Base-by-base conservation (phyloP, 108 stramenopile genomes). In the Nannochloropsis gaditana region DNA sequence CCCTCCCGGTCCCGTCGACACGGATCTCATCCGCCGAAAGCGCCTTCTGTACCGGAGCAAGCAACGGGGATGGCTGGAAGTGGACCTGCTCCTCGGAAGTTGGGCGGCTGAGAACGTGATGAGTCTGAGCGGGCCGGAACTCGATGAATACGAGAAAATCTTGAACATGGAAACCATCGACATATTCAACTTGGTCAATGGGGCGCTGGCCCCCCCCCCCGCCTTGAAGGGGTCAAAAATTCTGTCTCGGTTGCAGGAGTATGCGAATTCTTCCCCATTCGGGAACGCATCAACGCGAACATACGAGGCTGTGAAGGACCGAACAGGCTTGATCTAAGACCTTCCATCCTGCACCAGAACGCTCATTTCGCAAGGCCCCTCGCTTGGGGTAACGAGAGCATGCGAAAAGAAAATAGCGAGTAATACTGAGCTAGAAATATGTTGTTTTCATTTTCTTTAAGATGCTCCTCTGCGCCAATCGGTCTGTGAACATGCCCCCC, bases 101-200 rank as follows among this genome's bases (percentile, higher is more conserved):
- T 99, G 97, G 97, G 99, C 99, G 42, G 87, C 88, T 79, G 91
- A 96, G 83, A 92, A 98, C 90, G 97, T 99, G 1, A 89, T 92
- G 10, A 81, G 21, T 2, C 88, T 99, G 19, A 81, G 91, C 3
- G 79, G 84, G 15, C 91, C 92, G 44, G 95, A 99, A 87, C 83
- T 97, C 45, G 95, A 96, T 86, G 86, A 97, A 80, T 99, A 94
- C 89, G 98, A 99, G 90, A 89, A 91, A 73, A 96, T 99, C 88
- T 95, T 99, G 1, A 98, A 99, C 87, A 87, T 93, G 89, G 98
- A 99, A 88, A 99, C 99, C 9, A 95, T 99, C 84, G 99, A 99
- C 89, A 98, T 99, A 44, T 99, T 96, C 93, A 99, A 98, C 89
- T 94, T 97, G 79, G 90, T 99, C 84, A 95, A 97, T 3, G 91